Conservation (phyloP, 306 rosid genomes). For the Crataegus laevigata region DNA sequence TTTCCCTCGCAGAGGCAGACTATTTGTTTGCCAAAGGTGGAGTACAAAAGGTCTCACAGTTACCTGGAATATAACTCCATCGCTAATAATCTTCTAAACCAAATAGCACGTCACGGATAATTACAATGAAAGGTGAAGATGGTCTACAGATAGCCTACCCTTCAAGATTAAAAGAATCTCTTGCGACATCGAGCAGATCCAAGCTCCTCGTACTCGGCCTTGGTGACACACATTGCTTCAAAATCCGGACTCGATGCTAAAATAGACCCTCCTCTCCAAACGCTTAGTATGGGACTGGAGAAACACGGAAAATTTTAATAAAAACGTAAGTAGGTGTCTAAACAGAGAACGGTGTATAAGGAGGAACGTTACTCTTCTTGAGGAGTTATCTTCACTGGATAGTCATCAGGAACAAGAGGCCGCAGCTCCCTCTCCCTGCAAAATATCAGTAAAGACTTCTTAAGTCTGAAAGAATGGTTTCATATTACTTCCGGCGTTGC, state of each 20-base stretch:
- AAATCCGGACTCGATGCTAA: slow-evolving; percentile 91
- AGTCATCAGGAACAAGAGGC: slow-evolving; percentile 83
- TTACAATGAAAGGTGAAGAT: background rate
- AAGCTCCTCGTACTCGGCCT: slow-evolving; percentile 92
- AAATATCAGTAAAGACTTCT: slow-evolving; percentile 4
- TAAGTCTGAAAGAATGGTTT: background rate
- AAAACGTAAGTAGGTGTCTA: background rate
- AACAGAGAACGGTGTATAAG: background rate
- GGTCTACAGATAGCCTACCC: background rate
- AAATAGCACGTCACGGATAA: background rate
- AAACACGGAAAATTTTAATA: slow-evolving; percentile 9
- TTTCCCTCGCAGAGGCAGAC: background rate
- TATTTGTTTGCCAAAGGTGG: background rate
- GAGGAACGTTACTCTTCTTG: slow-evolving; percentile 69
- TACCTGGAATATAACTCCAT: background rate
- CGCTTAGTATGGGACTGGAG: slow-evolving; percentile 70
- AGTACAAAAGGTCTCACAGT: background rate
- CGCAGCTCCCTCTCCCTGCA: slow-evolving; percentile 88
- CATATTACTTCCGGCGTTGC: background rate
- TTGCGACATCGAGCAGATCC: slow-evolving; percentile 94
- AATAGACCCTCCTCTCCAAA: slow-evolving; percentile 92
- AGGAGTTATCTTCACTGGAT: slow-evolving; percentile 69
- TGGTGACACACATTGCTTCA: slow-evolving; percentile 89
- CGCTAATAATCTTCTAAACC: background rate
- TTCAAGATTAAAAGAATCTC: slow-evolving; percentile 43